A percentile compares a stretch with the other conserved stretches of the same genome.
phyloP scores from a whole-genome alignment of 805 yeast genomes.

The Maudiozyma barnettii region DNA sequence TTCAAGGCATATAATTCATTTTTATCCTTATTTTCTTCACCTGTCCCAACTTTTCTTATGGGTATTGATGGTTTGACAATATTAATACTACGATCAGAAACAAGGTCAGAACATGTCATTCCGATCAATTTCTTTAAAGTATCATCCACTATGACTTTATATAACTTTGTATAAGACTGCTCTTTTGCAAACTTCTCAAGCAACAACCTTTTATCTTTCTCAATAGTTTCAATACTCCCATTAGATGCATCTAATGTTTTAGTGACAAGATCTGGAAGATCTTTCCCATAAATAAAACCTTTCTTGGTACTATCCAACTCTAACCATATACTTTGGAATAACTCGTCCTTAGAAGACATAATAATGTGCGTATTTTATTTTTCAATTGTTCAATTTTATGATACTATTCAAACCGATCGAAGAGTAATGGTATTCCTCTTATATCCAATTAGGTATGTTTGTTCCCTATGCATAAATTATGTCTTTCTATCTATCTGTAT shows the following conservation, averaged over 20 bases:
- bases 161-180: conserved; percentile 24
- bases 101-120: conserved; percentile 18
- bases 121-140: conserved; percentile 28
- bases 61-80: not conserved
- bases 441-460: too few relatives aligned
- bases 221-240: not conserved
- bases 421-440: too few relatives aligned
- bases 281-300: conserved; percentile 23
- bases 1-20: not conserved
- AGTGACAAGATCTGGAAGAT: conserved; percentile 17
- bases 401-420: too few relatives aligned
- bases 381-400: too few relatives aligned
- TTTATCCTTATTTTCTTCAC: not conserved
- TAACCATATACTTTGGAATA: conserved; percentile 17
- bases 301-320: conserved; percentile 12
- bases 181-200: conserved; percentile 25
- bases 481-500: too few relatives aligned
- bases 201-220: conserved; percentile 6
- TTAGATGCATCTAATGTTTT: not conserved
- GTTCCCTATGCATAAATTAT: too few relatives aligned
- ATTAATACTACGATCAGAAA: not conserved
- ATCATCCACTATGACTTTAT: conserved; percentile 21
- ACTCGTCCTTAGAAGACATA: not conserved
- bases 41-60: not conserved
- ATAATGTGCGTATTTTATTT: not conserved